Percentiles rank a stretch among this genome's conserved stretches.
phyloP scores from a whole-genome alignment of 371 early-diverging fungal genomes.

The Circinella minor region DNA sequence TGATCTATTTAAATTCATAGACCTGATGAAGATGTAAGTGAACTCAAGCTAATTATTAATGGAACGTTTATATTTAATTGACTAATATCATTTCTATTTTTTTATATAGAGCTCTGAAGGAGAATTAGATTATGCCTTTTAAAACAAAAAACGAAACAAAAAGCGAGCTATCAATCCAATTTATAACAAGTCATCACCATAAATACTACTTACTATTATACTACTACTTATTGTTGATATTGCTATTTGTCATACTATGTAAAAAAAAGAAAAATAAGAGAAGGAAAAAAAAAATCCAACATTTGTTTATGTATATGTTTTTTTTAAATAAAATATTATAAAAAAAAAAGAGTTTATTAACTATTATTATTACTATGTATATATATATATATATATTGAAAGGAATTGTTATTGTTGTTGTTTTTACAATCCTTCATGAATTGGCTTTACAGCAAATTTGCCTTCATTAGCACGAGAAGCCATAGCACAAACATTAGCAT shows the following conservation, averaged over 20 bases:
- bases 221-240: too few species aligned
- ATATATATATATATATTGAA: background rate
- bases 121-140: conserved; percentile 35
- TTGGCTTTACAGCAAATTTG: conserved; percentile 37
- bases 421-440: conserved; percentile 29
- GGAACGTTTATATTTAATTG: too few species aligned
- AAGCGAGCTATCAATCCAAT: background rate
- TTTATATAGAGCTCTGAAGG: conserved; percentile 29
- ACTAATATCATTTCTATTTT: background rate
- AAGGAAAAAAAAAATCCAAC: too few species aligned
- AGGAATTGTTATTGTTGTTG: background rate
- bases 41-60: too few species aligned
- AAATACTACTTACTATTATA: too few species aligned
- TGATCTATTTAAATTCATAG: conserved; percentile 4
- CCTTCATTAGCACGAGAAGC: conserved; percentile 36
- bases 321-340: too few species aligned
- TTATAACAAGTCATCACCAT: too few species aligned
- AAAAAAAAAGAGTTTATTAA: too few species aligned
- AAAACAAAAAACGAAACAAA: background rate
- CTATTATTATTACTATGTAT: too few species aligned
- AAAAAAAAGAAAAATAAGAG: too few species aligned
- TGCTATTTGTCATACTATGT: too few species aligned
- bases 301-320: too few species aligned
- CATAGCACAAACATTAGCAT: conserved; percentile 46
- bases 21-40: conserved; percentile 31